Evolutionary conservation across 331 rosid genomes (phyloP).

Genomic region (Saraca asoca): DNA sequence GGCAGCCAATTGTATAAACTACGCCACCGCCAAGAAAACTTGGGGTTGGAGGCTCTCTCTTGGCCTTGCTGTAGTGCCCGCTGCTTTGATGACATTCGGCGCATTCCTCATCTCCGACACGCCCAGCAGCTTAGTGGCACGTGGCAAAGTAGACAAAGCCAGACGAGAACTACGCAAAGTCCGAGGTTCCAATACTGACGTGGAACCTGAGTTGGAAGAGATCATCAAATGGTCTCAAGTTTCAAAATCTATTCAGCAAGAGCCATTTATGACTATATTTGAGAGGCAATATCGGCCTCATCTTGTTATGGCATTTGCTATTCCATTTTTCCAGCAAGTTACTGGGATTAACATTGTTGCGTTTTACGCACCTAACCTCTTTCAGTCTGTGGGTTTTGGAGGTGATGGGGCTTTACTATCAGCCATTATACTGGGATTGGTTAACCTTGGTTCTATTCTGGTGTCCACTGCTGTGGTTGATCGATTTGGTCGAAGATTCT

Average conservation of each 20-base stretch:
- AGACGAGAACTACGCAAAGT: constrained; percentile 40
- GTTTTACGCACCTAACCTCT: constrained; percentile 72
- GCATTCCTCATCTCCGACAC: constrained; percentile 62
- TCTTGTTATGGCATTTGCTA: constrained; percentile 51
- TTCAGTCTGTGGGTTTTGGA: constrained; percentile 74
- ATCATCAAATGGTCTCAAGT: constrained; percentile 41
- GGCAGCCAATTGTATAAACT: constrained; percentile 56
- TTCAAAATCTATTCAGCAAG: constrained; percentile 39
- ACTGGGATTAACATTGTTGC: constrained; percentile 72
- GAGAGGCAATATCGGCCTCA: constrained; percentile 66
- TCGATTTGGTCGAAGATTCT: constrained; percentile 62
- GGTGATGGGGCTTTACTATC: constrained; percentile 59
- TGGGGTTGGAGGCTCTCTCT: constrained; percentile 78
- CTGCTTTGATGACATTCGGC: constrained; percentile 47
- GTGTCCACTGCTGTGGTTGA: constrained; percentile 60
- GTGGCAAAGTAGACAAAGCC: constrained; percentile 56
- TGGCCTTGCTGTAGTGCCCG: constrained; percentile 61
- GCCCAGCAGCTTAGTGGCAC: constrained; percentile 61
- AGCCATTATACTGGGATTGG: constrained; percentile 59
- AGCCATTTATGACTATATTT: constrained; percentile 57
- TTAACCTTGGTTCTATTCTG: constrained; percentile 51
- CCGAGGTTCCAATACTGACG: constrained; percentile 47
- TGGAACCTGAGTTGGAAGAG: constrained; percentile 49
- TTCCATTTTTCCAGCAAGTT: constrained; percentile 62
- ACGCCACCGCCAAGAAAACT: constrained; percentile 33